A percentile compares a stretch with the other conserved stretches of the same genome.
These are phyloP conservation scores for Conoideocrella luteorostrata DNA, from an alignment of 2,329 filamentous ascomycete genomes.

Conservation along the genomic window DNA sequence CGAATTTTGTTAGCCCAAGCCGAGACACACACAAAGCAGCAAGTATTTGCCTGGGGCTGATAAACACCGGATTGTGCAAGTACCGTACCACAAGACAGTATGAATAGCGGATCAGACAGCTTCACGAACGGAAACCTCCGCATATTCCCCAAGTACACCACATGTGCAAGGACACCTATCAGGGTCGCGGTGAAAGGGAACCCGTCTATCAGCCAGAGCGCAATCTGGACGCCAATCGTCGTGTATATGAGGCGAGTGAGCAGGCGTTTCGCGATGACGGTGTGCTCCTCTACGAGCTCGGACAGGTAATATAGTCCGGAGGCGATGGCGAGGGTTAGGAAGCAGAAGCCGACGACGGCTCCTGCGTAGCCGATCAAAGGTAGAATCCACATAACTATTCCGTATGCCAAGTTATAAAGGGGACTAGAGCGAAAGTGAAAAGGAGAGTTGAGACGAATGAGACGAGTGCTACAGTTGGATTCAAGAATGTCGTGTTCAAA, in stretches of 20 bases:
- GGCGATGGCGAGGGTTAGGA: slow-evolving; percentile 91
- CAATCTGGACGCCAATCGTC: slow-evolving; percentile 65
- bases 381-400: slow-evolving; percentile 86
- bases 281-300: slow-evolving; percentile 96
- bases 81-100: slow-evolving; percentile 68
- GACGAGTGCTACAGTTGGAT: no score
- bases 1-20: background rate
- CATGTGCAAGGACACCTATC: slow-evolving; percentile 72
- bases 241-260: slow-evolving; percentile 78
- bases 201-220: slow-evolving; percentile 75
- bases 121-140: slow-evolving; percentile 69
- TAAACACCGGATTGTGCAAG: no score
- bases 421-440: background rate
- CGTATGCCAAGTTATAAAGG: slow-evolving; percentile 1
- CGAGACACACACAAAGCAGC: background rate
- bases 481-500: no score
- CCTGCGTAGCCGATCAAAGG: slow-evolving; percentile 87
- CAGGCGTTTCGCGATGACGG: slow-evolving; percentile 83
- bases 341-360: slow-evolving; percentile 81
- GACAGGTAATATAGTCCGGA: slow-evolving; percentile 98
- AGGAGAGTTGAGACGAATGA: no score
- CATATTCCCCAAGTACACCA: slow-evolving; percentile 85
- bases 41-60: no score
- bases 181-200: slow-evolving; percentile 71
- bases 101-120: slow-evolving; percentile 78